Base-by-base conservation (phyloP, 2,329 filamentous ascomycete species). In the Scedosporium dehoogii region DNA sequence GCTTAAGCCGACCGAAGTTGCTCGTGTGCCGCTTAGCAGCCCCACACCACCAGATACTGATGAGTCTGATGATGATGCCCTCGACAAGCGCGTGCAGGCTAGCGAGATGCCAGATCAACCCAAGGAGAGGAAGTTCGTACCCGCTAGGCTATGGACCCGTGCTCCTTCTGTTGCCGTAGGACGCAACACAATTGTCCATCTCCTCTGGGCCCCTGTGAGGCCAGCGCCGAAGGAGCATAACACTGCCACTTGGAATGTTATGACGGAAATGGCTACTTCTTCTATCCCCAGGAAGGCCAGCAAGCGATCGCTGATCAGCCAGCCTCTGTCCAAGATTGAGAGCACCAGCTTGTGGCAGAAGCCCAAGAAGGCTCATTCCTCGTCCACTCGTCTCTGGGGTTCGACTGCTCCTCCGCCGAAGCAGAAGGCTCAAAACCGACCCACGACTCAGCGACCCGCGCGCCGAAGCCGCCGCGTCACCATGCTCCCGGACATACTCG, bases 401-500 rank as follows among this genome's bases (percentile, higher is more conserved):
- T 33, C 59, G 5, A 55, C 42, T 10, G 60, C 62, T 14, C 61
- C 63, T 23, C 63, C 55, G 12, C 61, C 63, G 27, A 55, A 55
- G 23, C 66, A 70, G 57, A 64, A 68, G 63, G 68, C 70, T 62
- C 65, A 67, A 21, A 67, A 73, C 6, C 80, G 81, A 9, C 79
- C 78, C 14, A 66, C 78, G 2, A 82, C 80, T 1, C 77, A 81
- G 63, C 78, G 79, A 56, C 85, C 85, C 14, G 79, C 80, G 14
- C 76, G 84, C 53, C 80, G 77, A 62, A 83, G 74, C 68, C 83
- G 76, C 71, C 80, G 84, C 51, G 73, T 85, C n/a, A 85, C 83
- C 6, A 69, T 80, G 56, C 77, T 88, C 4, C 83, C 85, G 14
- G 85, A 87, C 69, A 87, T 87, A 64, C 69, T 85, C 41, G 85